phyloP scores from a whole-genome alignment of 108 stramenopile species.

The Nitzschia palea region DNA sequence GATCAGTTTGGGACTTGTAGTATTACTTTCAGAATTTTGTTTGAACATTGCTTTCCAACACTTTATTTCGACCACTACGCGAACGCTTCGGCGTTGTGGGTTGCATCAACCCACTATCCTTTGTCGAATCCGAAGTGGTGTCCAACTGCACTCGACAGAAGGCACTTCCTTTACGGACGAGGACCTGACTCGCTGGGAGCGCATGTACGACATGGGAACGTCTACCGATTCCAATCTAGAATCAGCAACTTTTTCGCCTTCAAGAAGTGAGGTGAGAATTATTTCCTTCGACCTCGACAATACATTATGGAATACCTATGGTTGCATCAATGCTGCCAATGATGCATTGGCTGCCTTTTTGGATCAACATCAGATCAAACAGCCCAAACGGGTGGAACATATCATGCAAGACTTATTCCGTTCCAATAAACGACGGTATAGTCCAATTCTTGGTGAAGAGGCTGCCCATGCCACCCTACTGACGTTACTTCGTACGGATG shows the following conservation, averaged over 20 bases:
- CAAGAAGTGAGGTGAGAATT: conserved; percentile 47
- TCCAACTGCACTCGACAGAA: no score
- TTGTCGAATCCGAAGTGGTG: neutral
- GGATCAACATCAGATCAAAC: conserved; percentile 30
- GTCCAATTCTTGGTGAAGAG: conserved; percentile 32
- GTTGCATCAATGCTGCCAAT: conserved; percentile 73
- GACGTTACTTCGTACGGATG: conserved; percentile 77
- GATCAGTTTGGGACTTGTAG: no score
- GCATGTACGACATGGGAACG: conserved; percentile 34
- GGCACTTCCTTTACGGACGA: conserved; percentile 20
- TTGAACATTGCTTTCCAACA: neutral
- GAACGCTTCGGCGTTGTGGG: neutral
- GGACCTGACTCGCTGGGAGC: conserved; percentile 46
- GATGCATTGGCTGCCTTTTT: conserved; percentile 61
- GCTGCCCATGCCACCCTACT: conserved; percentile 56
- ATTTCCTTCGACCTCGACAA: conserved; percentile 87
- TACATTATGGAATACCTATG: conserved; percentile 79
- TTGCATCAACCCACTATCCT: neutral
- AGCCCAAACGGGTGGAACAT: conserved; percentile 56
- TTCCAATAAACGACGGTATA: conserved; percentile 33
- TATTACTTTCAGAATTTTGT: conserved; percentile 32
- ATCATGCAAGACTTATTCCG: conserved; percentile 73
- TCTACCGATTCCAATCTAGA: neutral
- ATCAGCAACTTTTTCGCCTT: neutral
- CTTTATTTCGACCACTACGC: neutral